Conservation (phyloP, 257 asterid species). For the Ajuga chamaepitys region DNA sequence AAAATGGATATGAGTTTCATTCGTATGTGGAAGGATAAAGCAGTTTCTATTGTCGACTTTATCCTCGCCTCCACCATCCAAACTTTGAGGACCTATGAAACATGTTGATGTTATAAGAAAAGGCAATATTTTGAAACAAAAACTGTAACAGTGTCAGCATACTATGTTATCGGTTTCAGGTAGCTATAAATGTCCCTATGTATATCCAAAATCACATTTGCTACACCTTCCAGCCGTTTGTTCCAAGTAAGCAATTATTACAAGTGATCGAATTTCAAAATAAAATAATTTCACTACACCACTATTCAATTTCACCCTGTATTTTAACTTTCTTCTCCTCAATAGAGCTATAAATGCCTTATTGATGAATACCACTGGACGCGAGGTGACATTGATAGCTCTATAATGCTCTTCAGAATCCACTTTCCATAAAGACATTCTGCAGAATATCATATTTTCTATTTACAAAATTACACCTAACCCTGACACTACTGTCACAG, state of each 20-base stretch:
- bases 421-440: neutral
- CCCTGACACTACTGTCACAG: neutral
- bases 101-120: neutral
- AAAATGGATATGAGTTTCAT: neutral
- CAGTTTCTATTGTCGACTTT: neutral
- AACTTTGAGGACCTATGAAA: neutral
- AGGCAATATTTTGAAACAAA: neutral
- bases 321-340: neutral
- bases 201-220: neutral
- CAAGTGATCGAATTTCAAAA: neutral
- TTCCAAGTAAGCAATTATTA: neutral
- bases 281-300: neutral
- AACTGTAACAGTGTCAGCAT: neutral
- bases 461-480: too few relatives aligned
- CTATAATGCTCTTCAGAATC: neutral
- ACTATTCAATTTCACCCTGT: neutral
- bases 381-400: neutral
- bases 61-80: too few relatives aligned
- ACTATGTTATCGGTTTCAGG: too few relatives aligned
- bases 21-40: neutral
- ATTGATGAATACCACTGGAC: neutral
- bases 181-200: neutral
- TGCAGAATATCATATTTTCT: too few relatives aligned
- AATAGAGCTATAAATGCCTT: neutral
- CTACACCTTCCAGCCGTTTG: neutral